Evolutionary conservation across 495 filamentous ascomycete genomes (phyloP).

Genomic region (Podospora conica): DNA sequence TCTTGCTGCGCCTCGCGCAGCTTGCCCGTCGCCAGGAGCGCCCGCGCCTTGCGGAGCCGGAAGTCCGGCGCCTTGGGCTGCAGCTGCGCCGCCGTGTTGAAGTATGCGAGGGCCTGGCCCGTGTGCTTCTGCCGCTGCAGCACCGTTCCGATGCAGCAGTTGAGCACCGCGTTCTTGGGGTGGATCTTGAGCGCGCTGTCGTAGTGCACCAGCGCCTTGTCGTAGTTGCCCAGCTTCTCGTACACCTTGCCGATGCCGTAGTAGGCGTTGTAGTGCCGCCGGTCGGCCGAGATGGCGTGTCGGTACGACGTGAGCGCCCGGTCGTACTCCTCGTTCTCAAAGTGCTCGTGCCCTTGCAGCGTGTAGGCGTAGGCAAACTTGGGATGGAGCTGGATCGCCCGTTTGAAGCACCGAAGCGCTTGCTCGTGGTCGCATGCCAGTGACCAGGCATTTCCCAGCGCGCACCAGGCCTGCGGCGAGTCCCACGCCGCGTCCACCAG

Average conservation of each 20-base stretch:
- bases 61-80: slow-evolving; percentile 76
- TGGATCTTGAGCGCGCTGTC: slow-evolving; percentile 79
- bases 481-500: slow-evolving; percentile 77
- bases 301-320: slow-evolving; percentile 84
- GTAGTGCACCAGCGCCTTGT: slow-evolving; percentile 87
- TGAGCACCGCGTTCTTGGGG: slow-evolving; percentile 80
- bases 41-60: slow-evolving; percentile 87
- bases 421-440: slow-evolving; percentile 93
- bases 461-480: slow-evolving; percentile 93
- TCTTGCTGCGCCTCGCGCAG: slow-evolving; percentile 66
- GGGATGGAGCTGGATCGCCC: slow-evolving; percentile 83
- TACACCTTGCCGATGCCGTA: slow-evolving; percentile 91
- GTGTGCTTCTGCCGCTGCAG: slow-evolving; percentile 80
- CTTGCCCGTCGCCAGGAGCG: slow-evolving; percentile 70
- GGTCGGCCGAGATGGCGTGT: slow-evolving; percentile 73
- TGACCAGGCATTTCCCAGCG: slow-evolving; percentile 89
- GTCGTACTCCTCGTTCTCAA: slow-evolving; percentile 95
- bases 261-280: slow-evolving; percentile 92
- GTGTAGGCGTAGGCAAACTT: slow-evolving; percentile 94
- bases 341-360: slow-evolving; percentile 90
- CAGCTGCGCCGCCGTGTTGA: slow-evolving; percentile 69
- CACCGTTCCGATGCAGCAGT: slow-evolving; percentile 85
- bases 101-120: slow-evolving; percentile 68
- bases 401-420: slow-evolving; percentile 89
- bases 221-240: slow-evolving; percentile 89